A percentile compares a stretch with the other conserved stretches of the same genome.
phyloP scores from a whole-genome alignment of 768 basidiomycete genomes.

The Leccinum aurantiacum region DNA sequence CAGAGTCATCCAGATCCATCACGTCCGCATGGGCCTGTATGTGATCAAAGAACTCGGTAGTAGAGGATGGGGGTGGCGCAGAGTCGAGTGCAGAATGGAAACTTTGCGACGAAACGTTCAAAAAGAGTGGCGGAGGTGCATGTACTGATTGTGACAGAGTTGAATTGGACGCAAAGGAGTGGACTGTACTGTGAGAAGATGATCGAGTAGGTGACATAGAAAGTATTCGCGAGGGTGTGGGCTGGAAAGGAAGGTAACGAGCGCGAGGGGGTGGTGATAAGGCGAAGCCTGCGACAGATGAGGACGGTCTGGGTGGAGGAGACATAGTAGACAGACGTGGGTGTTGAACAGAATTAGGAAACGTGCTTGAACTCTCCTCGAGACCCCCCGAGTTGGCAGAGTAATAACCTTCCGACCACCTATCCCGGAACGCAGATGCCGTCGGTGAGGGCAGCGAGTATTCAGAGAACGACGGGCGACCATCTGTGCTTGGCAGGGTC shows the following conservation, averaged over 20 bases:
- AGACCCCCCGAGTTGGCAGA: constrained; percentile 27
- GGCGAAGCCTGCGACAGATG: constrained; percentile 54
- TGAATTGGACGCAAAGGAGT: constrained; percentile 31
- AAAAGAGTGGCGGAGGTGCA: constrained; percentile 30
- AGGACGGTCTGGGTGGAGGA: constrained; percentile 62
- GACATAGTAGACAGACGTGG: constrained; percentile 39
- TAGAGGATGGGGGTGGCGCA: constrained; percentile 63
- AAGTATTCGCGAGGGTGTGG: constrained; percentile 18
- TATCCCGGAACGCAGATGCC: constrained; percentile 77
- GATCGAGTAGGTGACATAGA: constrained; percentile 21
- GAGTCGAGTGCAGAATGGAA: constrained; percentile 51
- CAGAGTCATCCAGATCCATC: constrained; percentile 69
- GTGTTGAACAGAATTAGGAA: constrained; percentile 25
- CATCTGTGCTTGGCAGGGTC: constrained; percentile 42
- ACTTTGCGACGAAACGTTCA: constrained; percentile 48
- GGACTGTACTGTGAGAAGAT: constrained; percentile 32
- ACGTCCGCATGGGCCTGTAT: constrained; percentile 71
- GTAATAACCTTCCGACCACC: constrained; percentile 36
- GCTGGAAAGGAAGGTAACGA: constrained; percentile 20
- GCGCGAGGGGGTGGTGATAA: constrained; percentile 53
- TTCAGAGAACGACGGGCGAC: constrained; percentile 59
- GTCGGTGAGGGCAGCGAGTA: constrained; percentile 75
- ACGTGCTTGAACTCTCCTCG: constrained; percentile 12
- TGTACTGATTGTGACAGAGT: constrained; percentile 23
- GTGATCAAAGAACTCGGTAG: constrained; percentile 72